Evolutionary conservation across 1,139 yeast genomes (phyloP).

Genomic region (Wickerhamiella infanticola): DNA sequence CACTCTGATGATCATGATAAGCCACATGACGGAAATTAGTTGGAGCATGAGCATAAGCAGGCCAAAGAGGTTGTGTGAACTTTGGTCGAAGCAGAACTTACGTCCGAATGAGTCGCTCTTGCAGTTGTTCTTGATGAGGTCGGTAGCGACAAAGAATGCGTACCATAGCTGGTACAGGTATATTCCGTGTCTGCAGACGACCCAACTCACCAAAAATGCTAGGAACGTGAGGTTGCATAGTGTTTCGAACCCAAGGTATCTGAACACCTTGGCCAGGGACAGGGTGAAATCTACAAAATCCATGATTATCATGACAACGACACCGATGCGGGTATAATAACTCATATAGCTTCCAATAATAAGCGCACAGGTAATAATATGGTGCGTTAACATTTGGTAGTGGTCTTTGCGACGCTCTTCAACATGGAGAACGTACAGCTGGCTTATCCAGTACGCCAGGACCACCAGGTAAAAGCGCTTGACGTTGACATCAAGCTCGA

Average conservation of each 20-base stretch:
- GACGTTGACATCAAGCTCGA: conserved; percentile 27
- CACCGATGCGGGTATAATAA: conserved; percentile 65
- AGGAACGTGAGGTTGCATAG: conserved; percentile 59
- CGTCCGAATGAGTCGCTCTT: conserved; percentile 18
- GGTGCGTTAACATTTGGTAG: conserved; percentile 77
- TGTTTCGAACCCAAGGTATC: conserved; percentile 45
- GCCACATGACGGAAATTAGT: conserved; percentile 54
- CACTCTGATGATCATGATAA: conserved; percentile 54
- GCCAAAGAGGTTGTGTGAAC: conserved; percentile 36
- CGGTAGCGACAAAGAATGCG: conserved; percentile 11
- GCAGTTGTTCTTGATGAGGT: conserved; percentile 15
- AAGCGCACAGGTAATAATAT: conserved; percentile 58
- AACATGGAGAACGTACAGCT: conserved; percentile 56
- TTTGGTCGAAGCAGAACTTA: conserved; percentile 44
- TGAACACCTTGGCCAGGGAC: conserved; percentile 59
- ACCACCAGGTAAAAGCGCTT: conserved; percentile 61
- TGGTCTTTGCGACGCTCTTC: conserved; percentile 75
- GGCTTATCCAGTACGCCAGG: conserved; percentile 68
- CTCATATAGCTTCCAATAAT: conserved; percentile 59
- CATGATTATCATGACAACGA: conserved; percentile 63
- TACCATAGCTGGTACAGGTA: conserved; percentile 49
- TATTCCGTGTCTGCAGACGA: conserved; percentile 54
- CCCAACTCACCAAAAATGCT: conserved; percentile 54
- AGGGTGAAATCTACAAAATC: conserved; percentile 66
- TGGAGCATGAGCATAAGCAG: conserved; percentile 51